These are phyloP conservation scores for Neurospora sp. DNA, from an alignment of 2,329 filamentous ascomycete species.

Conservation along the genomic window DNA sequence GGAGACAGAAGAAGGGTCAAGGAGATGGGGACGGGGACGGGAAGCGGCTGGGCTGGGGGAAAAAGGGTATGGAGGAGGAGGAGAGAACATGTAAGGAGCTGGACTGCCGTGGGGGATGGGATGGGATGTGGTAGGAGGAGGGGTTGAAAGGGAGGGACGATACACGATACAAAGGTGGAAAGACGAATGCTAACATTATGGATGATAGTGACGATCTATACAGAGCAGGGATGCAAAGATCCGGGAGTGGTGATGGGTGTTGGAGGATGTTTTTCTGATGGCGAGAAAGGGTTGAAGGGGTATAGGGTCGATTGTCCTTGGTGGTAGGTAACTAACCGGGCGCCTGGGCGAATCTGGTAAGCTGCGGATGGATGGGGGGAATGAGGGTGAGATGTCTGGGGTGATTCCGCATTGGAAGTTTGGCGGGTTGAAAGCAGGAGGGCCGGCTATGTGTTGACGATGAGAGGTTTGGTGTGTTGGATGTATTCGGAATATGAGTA, in stretches of 20 bases:
- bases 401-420: neutral
- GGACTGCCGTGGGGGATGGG: too few relatives aligned
- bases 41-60: too few relatives aligned
- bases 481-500: neutral
- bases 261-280: neutral
- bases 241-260: neutral
- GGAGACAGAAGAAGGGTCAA: too few relatives aligned
- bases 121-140: neutral
- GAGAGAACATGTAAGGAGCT: too few relatives aligned
- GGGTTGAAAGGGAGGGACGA: neutral
- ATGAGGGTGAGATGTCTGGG: neutral
- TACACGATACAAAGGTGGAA: neutral
- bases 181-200: neutral
- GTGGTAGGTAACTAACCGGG: neutral
- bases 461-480: neutral
- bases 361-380: neutral
- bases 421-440: neutral
- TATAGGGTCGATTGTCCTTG: neutral
- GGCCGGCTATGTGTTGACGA: neutral
- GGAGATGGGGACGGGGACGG: too few relatives aligned
- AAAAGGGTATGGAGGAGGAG: too few relatives aligned
- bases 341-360: neutral
- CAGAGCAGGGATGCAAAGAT: neutral
- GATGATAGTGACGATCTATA: neutral
- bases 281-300: neutral